Base-by-base conservation (phyloP, 1,139 yeast genomes). In the Candida mesenterica region DNA sequence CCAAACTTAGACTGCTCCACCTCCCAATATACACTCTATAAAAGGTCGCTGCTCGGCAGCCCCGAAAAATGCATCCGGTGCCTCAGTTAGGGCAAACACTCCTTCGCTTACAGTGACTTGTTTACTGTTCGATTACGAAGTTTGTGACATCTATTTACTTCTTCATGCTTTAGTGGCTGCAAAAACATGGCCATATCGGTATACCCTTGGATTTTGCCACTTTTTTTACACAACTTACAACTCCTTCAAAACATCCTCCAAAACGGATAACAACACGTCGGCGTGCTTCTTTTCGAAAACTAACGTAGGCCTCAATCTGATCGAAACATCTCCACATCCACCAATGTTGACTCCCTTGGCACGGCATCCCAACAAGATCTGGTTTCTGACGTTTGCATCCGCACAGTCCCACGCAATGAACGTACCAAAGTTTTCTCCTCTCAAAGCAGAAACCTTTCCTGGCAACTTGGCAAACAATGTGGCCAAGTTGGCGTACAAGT, bases 391-490 rank as follows among this genome's bases (percentile, higher is more conserved):
- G 23, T 61, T 63, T 14, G 72, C 54, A 31, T 65, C 57, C 33
- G 65, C 68, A 49, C 78, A 68, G 52, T 79, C 83, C 82, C 85
- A 82, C n/a, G 89, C 88, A 55, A 82, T 79, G 54, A 81, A 82
- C 16, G 87, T 80, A 40, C 85, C 89, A 57, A 77, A 76, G 45
- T 66, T 61, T 51, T 81, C 72, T 41, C 90, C 89, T 63, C 90
- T 75, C 54, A 82, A 67, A 56, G 77, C 75, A 41, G 57, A 57
- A 34, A 78, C 59, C 43, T 59, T 58, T 15, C 57, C 52, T 15
- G 82, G 78, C 50, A 68, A 67, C 46, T 71, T 65, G 8, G 51
- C 46, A 36, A 73, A 63, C 25, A 81, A 46, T 3, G 51, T 48
- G 39, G 61, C 64, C 46, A 82, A 68, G 44, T 72, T 68, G 2